A percentile compares a stretch with the other conserved stretches of the same genome.
Evolutionary conservation across 2,329 filamentous ascomycete genomes (phyloP).

Genomic region (Beauveria medogensis): DNA sequence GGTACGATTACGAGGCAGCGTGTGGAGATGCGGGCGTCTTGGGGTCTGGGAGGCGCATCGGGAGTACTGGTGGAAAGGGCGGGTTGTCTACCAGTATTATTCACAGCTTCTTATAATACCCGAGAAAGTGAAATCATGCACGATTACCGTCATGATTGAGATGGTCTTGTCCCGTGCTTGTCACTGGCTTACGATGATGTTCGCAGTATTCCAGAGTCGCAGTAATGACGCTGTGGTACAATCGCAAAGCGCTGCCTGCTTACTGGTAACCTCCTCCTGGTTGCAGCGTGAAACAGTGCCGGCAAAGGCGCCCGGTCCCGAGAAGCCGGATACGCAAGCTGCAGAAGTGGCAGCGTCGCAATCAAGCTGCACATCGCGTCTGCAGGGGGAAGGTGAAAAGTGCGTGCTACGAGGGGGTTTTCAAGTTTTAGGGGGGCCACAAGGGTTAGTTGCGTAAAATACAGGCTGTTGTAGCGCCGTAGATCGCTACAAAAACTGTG

Average conservation of each 20-base stretch:
- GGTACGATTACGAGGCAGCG: too few relatives aligned
- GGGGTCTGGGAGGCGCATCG: neutral
- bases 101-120: too few relatives aligned
- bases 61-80: too few relatives aligned
- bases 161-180: neutral
- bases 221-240: neutral
- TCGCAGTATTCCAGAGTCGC: neutral
- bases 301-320: neutral
- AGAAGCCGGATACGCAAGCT: slow-evolving; percentile 11
- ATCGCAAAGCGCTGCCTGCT: neutral
- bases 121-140: too few relatives aligned
- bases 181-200: neutral
- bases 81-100: too few relatives aligned
- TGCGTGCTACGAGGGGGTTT: neutral
- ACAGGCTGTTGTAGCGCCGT: neutral
- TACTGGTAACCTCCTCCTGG: neutral
- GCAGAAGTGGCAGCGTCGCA: neutral
- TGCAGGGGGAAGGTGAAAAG: neutral
- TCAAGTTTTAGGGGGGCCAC: neutral
- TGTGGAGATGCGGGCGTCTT: neutral
- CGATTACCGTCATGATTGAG: neutral
- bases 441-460: neutral
- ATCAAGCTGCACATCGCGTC: neutral
- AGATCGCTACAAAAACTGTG: neutral
- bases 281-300: neutral